Conservation (phyloP, 306 rosid species). For the Purshia tridentata region DNA sequence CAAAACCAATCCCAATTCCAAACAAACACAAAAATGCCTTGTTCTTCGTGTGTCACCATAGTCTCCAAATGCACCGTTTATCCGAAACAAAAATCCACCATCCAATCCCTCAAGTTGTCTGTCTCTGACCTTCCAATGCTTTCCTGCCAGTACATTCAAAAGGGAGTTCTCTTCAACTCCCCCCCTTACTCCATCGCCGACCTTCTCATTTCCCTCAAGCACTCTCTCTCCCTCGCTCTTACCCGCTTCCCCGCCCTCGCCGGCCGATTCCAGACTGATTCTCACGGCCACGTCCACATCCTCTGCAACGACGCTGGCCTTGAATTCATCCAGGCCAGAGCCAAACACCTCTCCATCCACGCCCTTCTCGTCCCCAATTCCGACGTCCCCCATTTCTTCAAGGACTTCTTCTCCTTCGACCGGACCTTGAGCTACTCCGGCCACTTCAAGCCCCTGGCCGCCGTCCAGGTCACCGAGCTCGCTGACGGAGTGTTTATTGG, state of each 20-base stretch:
- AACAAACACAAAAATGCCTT: constrained; percentile 57
- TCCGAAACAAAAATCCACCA: constrained; percentile 53
- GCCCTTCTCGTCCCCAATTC: constrained; percentile 25
- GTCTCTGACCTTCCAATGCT: constrained; percentile 92
- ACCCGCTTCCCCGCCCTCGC: constrained; percentile 80
- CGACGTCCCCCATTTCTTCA: constrained; percentile 65
- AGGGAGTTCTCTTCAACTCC: constrained; percentile 57
- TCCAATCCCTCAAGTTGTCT: constrained; percentile 57
- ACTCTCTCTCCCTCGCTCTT: constrained; percentile 56
- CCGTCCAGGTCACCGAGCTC: constrained; percentile 80
- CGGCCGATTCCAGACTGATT: constrained; percentile 62
- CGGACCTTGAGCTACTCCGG: constrained; percentile 63
- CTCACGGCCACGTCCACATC: constrained; percentile 51
- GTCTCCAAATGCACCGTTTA: constrained; percentile 55
- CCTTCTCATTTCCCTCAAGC: constrained; percentile 47
- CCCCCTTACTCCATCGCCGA: constrained; percentile 57
- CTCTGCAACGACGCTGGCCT: constrained; percentile 72
- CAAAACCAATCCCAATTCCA: too few relatives aligned
- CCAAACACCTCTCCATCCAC: constrained; percentile 47
- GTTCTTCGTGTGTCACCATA: constrained; percentile 51
- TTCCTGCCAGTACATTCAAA: constrained; percentile 85
- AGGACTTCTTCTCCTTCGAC: constrained; percentile 67
- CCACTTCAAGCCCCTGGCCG: constrained; percentile 58
- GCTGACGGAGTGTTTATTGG: constrained; percentile 73
- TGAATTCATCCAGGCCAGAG: constrained; percentile 64